Percentiles rank a stretch among this genome's conserved stretches.
These are phyloP conservation scores for Nakazawaea sp. DNA, from an alignment of 805 yeast species.

Conservation along the genomic window DNA sequence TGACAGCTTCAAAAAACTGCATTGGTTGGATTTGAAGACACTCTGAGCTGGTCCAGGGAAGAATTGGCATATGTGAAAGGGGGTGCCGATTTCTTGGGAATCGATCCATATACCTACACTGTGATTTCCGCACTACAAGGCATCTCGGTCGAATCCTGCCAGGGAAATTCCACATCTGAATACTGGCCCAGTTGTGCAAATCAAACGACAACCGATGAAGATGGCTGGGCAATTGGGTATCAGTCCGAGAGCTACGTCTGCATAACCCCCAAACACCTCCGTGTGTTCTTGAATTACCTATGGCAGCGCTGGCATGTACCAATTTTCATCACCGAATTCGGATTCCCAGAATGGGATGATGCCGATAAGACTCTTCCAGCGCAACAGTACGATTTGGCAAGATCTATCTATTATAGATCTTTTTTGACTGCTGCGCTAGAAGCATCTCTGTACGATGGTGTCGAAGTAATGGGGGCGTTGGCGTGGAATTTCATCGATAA, in stretches of 20 bases:
- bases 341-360: conserved; percentile 27
- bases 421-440: conserved; percentile 22
- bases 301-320: conserved; percentile 21
- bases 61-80: conserved; percentile 20
- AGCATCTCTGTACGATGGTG: conserved; percentile 19
- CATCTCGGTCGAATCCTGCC: conserved; percentile 21
- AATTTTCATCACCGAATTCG: conserved; percentile 25
- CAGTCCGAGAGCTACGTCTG: conserved; percentile 19
- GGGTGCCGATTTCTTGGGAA: conserved; percentile 26
- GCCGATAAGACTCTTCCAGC: conserved; percentile 18
- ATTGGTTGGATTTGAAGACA: conserved; percentile 15
- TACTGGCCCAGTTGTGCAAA: conserved; percentile 23
- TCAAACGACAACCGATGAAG: conserved; percentile 12
- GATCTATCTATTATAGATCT: conserved; percentile 24
- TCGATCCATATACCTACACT: conserved; percentile 24
- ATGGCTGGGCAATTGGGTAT: conserved; percentile 19
- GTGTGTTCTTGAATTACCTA: conserved; percentile 22
- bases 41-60: conserved; percentile 17
- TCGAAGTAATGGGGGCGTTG: conserved; percentile 23
- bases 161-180: conserved; percentile 15
- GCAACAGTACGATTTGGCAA: conserved; percentile 21
- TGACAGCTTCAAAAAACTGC: conserved; percentile 16
- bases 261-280: conserved; percentile 19
- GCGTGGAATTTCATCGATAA: conserved; percentile 28
- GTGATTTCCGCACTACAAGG: conserved; percentile 12